phyloP scores from a whole-genome alignment of 192 early-diverging fungal species.

The Oehlia diaphana region DNA sequence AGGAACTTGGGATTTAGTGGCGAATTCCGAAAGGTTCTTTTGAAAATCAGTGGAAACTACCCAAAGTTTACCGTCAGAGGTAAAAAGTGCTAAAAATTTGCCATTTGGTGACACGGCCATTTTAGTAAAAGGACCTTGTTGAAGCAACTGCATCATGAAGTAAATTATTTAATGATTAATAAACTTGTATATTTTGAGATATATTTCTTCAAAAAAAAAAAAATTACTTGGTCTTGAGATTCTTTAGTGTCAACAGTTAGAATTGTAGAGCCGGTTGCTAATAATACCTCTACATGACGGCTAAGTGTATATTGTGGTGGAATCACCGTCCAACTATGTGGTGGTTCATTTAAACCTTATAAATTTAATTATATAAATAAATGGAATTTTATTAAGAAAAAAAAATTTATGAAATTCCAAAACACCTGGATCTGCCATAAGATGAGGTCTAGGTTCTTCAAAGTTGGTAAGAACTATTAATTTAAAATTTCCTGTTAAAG shows the following conservation, averaged over 20 bases:
- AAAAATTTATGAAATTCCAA: background rate
- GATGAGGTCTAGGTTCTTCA: constrained; percentile 78
- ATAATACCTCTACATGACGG: constrained; percentile 86
- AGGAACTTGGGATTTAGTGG: constrained; percentile 59
- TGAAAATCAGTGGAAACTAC: constrained; percentile 96
- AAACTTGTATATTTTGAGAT: background rate
- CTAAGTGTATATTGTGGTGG: constrained; percentile 85
- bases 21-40: constrained; percentile 85
- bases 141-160: constrained; percentile 56
- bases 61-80: constrained; percentile 74
- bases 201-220: background rate
- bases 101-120: constrained; percentile 95
- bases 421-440: constrained; percentile 70
- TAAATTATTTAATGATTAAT: background rate
- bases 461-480: constrained; percentile 85
- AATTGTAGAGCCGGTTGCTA: constrained; percentile 75
- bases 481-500: constrained; percentile 78
- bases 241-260: constrained; percentile 79
- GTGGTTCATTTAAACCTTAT: constrained; percentile 60
- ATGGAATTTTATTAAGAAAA: background rate
- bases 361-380: background rate
- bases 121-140: constrained; percentile 84
- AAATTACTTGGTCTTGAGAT: constrained; percentile 71
- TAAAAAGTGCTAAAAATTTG: constrained; percentile 87
- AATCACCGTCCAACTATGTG: constrained; percentile 87